A percentile compares a stretch with the other conserved stretches of the same genome.
phyloP scores from a whole-genome alignment of 2,329 filamentous ascomycete genomes.

The Colletotrichum tofieldiae region DNA sequence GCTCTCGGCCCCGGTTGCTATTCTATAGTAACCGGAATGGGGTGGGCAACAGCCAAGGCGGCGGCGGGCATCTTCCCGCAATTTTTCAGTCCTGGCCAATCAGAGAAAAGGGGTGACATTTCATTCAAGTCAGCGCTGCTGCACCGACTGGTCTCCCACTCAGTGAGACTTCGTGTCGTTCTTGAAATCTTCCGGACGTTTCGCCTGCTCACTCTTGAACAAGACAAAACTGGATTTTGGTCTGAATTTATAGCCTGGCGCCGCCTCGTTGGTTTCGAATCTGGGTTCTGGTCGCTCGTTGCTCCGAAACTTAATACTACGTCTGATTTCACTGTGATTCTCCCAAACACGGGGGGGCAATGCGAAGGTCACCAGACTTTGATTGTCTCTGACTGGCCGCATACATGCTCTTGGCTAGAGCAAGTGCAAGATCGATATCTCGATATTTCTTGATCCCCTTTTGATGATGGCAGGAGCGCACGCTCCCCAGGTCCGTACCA shows the following conservation, averaged over 20 bases:
- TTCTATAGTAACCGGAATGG: not conserved
- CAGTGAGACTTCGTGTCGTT: not conserved
- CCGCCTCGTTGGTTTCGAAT: not conserved
- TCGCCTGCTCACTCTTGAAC: not conserved
- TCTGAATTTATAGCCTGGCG: too few species aligned
- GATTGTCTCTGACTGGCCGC: not conserved
- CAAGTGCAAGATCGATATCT: not conserved
- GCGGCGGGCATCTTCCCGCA: constrained; percentile 1
- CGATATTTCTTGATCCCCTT: too few species aligned
- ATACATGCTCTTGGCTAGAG: too few species aligned
- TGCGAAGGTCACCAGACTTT: not conserved
- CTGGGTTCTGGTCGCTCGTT: not conserved
- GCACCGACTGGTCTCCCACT: not conserved
- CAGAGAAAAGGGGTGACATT: constrained; percentile 39
- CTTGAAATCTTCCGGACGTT: not conserved
- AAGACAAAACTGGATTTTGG: not conserved
- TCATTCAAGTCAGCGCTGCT: not conserved
- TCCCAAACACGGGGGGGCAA: not conserved
- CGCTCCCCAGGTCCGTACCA: too few species aligned
- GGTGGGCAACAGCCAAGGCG: not conserved
- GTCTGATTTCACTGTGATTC: not conserved
- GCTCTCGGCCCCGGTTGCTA: not conserved
- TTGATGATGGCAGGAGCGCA: not conserved
- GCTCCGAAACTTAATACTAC: too few species aligned
- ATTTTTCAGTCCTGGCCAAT: constrained; percentile 21